Conservation (phyloP, 2,329 filamentous ascomycete species). For the Aspergillus puulaauensis region DNA sequence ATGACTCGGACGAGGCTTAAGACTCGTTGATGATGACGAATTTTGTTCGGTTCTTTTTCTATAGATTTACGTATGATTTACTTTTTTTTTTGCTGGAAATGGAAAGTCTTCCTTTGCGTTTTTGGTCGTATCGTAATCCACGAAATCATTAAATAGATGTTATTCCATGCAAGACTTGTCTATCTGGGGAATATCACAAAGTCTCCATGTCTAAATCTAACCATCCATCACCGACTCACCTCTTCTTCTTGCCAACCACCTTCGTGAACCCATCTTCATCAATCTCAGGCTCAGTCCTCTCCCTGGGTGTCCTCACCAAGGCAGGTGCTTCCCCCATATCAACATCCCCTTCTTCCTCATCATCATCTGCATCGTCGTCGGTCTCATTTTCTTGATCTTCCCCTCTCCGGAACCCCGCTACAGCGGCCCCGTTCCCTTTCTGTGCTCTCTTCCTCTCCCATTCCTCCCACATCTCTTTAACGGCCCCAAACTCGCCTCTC, state of each 20-base stretch:
- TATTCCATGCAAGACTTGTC: conserved; percentile 11
- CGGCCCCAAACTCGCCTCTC: conserved; percentile 64
- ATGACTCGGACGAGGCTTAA: conserved; percentile 13
- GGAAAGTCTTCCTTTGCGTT: conserved; percentile 18
- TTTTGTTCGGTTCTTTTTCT: conserved; percentile 20
- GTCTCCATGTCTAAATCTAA: not conserved
- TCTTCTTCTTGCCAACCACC: conserved; percentile 68
- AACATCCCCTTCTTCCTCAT: conserved; percentile 56
- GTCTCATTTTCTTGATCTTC: conserved; percentile 57
- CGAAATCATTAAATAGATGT: conserved; percentile 4
- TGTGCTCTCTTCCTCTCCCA: conserved; percentile 40
- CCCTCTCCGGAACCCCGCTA: conserved; percentile 35
- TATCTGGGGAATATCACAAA: conserved; percentile 12
- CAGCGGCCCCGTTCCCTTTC: conserved; percentile 31
- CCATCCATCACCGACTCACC: conserved; percentile 24
- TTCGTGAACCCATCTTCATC: conserved; percentile 82
- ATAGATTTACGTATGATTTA: conserved; percentile 24
- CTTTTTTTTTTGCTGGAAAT: conserved; percentile 19
- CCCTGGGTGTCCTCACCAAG: conserved; percentile 57
- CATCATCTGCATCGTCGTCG: conserved; percentile 58
- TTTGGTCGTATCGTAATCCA: conserved; percentile 3
- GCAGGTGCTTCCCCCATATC: conserved; percentile 70
- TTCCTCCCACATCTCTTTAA: conserved; percentile 59
- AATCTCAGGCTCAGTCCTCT: conserved; percentile 68
- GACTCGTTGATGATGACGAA: conserved; percentile 37